These are phyloP conservation scores for Coriolopsis trogii DNA, from an alignment of 1,284 basidiomycete species.

Conservation along the genomic window DNA sequence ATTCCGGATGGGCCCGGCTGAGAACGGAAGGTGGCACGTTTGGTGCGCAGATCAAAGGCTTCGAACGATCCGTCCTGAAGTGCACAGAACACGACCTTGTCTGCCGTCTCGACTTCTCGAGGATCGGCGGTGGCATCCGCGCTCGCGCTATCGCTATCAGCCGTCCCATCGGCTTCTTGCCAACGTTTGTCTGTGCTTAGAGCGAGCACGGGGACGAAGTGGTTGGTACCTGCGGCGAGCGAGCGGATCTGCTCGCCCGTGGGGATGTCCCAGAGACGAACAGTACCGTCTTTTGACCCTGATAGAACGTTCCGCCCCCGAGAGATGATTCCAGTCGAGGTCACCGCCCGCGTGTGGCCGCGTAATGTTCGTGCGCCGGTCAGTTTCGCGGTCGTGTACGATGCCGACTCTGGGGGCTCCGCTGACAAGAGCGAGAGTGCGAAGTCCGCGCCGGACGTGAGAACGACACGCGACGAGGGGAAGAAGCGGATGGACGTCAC, in stretches of 20 bases:
- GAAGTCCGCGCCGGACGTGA: conserved; percentile 67
- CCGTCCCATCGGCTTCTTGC: conserved; percentile 15
- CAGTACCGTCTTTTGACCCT: conserved; percentile 64
- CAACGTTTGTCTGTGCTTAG: conserved; percentile 46
- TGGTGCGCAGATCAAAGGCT: conserved; percentile 58
- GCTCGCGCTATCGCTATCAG: not conserved
- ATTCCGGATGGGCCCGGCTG: conserved; percentile 3
- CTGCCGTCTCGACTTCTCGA: conserved; percentile 50
- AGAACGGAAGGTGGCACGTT: conserved; percentile 46
- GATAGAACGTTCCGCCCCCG: conserved; percentile 68
- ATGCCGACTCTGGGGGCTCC: conserved; percentile 34
- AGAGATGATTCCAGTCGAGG: conserved; percentile 62
- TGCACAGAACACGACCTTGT: conserved; percentile 56
- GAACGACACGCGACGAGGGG: conserved; percentile 64
- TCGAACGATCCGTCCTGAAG: conserved; percentile 62
- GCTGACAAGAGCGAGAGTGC: conserved; percentile 63
- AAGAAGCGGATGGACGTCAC: conserved; percentile 62
- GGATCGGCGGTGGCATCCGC: conserved; percentile 33
- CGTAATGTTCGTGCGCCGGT: conserved; percentile 61
- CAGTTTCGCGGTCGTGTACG: conserved; percentile 30
- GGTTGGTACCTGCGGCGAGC: conserved; percentile 37
- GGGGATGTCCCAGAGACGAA: conserved; percentile 79
- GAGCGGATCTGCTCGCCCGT: conserved; percentile 51
- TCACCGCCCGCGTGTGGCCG: conserved; percentile 69
- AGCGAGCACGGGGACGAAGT: conserved; percentile 46